Percentiles rank a stretch among this genome's conserved stretches.
These are phyloP conservation scores for Iris macrosiphon DNA, from an alignment of 106 monocot genomes.

Conservation along the genomic window DNA sequence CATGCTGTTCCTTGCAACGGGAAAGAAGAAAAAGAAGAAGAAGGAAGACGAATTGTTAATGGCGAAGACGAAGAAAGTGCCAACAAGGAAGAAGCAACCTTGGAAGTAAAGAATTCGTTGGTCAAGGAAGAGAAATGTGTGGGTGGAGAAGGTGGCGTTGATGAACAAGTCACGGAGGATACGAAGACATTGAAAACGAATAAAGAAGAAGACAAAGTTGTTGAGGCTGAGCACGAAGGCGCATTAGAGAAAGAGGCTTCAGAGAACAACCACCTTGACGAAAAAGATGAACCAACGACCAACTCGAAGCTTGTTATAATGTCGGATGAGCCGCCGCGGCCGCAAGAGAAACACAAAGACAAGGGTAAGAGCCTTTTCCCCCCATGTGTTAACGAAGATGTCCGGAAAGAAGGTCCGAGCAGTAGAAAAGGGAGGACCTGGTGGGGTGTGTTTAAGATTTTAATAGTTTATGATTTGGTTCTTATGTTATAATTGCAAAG, in stretches of 20 bases:
- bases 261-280: constrained; percentile 8
- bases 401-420: constrained; percentile 44
- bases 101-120: too few relatives aligned
- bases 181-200: constrained; percentile 5
- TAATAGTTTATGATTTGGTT: too few relatives aligned
- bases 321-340: not conserved
- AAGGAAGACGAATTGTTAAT: not conserved
- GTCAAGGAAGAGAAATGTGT: not conserved
- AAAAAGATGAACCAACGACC: not conserved
- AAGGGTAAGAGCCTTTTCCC: constrained; percentile 59
- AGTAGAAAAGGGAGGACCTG: constrained; percentile 55
- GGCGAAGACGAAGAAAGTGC: not conserved
- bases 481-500: too few relatives aligned
- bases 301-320: not conserved
- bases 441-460: too few relatives aligned
- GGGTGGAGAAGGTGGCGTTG: constrained; percentile 7
- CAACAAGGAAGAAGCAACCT: too few relatives aligned
- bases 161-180: not conserved
- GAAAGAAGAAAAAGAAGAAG: constrained; percentile 1
- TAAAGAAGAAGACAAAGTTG: constrained; percentile 18
- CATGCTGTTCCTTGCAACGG: not conserved
- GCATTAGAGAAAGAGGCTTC: constrained; percentile 7
- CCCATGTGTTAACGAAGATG: constrained; percentile 20
- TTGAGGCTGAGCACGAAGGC: constrained; percentile 28
- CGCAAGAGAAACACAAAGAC: constrained; percentile 20